Evolutionary conservation across 495 filamentous ascomycete species (phyloP).

Genomic region (Rhypophila decipiens): DNA sequence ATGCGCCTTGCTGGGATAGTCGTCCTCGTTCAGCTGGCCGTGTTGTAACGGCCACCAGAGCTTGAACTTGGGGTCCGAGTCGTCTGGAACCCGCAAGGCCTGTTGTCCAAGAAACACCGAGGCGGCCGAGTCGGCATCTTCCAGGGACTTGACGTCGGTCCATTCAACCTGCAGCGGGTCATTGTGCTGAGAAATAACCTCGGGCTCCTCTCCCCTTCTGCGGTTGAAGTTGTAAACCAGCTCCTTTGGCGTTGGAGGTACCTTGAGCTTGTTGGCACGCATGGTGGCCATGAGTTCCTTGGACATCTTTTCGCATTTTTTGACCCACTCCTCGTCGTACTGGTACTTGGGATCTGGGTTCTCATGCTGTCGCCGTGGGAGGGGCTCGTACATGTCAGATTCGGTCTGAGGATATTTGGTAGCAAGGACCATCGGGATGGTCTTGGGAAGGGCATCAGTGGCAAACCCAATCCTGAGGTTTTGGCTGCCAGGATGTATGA

Average conservation of each 20-base stretch:
- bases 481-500: conserved; percentile 97
- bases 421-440: conserved; percentile 87
- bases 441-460: conserved; percentile 90
- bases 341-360: conserved; percentile 65
- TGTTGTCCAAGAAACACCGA: conserved; percentile 74
- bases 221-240: conserved; percentile 89
- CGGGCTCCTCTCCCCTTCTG: conserved; percentile 65
- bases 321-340: conserved; percentile 79
- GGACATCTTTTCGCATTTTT: conserved; percentile 73
- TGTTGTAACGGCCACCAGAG: conserved; percentile 85
- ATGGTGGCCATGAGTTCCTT: conserved; percentile 82
- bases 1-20: conserved; percentile 69
- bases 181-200: conserved; percentile 87
- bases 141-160: conserved; percentile 68
- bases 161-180: conserved; percentile 89
- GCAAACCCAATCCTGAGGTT: conserved; percentile 88
- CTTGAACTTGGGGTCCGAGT: conserved; percentile 84
- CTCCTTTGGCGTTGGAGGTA: conserved; percentile 92
- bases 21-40: conserved; percentile 83
- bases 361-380: conserved; percentile 78
- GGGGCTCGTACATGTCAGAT: conserved; percentile 78
- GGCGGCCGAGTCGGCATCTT: conserved; percentile 47
- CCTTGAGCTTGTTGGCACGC: conserved; percentile 85
- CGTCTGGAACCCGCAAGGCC: conserved; percentile 79
- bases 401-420: conserved; percentile 68